Percentiles rank a stretch among this genome's conserved stretches.
These are phyloP conservation scores for Astrephomene gubernaculifera DNA, from an alignment of 139 green algal species.

Conservation along the genomic window DNA sequence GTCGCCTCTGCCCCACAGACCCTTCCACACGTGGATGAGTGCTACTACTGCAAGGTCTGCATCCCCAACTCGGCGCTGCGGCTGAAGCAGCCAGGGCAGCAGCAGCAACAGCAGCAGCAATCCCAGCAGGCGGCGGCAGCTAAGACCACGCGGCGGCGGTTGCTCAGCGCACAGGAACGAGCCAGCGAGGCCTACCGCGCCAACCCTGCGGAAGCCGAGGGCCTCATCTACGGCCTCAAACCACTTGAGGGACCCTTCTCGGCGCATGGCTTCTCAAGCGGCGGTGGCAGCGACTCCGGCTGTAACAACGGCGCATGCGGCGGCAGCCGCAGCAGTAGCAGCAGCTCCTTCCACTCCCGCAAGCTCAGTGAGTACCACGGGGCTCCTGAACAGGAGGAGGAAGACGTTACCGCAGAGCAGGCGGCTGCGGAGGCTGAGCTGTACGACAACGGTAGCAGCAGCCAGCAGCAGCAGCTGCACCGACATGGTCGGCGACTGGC, in stretches of 20 bases:
- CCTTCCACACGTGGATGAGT: constrained; percentile 53
- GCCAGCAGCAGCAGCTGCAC: background rate
- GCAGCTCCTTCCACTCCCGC: background rate
- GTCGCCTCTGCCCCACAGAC: constrained; percentile 23
- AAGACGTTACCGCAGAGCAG: too few species aligned
- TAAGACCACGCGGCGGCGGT: background rate
- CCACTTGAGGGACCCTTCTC: background rate
- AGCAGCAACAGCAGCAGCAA: background rate
- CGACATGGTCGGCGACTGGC: background rate
- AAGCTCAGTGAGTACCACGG: too few species aligned
- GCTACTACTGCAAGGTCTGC: constrained; percentile 52
- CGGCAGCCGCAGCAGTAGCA: background rate
- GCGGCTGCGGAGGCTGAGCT: too few species aligned
- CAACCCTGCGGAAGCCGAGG: constrained; percentile 28
- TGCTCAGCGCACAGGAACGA: background rate
- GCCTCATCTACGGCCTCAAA: constrained; percentile 31
- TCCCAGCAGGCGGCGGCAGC: background rate
- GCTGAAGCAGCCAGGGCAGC: background rate
- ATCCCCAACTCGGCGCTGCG: constrained; percentile 19
- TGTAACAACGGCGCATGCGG: background rate
- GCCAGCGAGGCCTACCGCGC: background rate
- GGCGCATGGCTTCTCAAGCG: background rate
- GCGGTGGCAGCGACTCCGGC: background rate
- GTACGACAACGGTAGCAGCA: too few species aligned
- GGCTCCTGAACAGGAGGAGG: background rate